Evolutionary conservation across 2,329 filamentous ascomycete genomes (phyloP).

Genomic region (Cladosporium oxysporum): DNA sequence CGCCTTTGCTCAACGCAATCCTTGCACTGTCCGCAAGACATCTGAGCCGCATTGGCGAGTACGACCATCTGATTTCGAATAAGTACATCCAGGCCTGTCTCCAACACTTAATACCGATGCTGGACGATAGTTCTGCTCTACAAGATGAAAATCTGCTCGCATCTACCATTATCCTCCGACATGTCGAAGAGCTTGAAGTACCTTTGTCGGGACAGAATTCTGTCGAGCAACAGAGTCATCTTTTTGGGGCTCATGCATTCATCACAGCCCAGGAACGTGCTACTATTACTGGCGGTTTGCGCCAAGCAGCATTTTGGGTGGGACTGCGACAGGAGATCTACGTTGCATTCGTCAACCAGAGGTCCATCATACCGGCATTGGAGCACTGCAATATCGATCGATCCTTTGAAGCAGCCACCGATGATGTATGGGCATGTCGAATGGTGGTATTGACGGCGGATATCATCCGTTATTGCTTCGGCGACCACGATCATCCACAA

Average conservation of each 20-base stretch:
- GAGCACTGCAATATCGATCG: constrained; percentile 55
- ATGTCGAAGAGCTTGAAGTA: constrained; percentile 58
- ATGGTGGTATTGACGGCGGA: constrained; percentile 65
- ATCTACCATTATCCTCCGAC: constrained; percentile 58
- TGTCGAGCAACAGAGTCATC: constrained; percentile 31
- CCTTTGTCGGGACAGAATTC: constrained; percentile 30
- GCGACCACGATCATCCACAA: constrained; percentile 39
- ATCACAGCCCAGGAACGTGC: constrained; percentile 37
- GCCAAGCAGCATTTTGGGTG: constrained; percentile 57
- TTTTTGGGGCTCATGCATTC: constrained; percentile 39
- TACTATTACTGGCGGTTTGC: constrained; percentile 41
- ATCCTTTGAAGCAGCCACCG: constrained; percentile 51
- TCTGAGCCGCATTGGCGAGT: constrained; percentile 51
- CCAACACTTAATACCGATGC: constrained; percentile 51
- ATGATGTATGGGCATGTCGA: constrained; percentile 62
- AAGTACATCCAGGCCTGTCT: constrained; percentile 58
- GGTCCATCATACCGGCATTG: constrained; percentile 54
- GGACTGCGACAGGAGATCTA: constrained; percentile 63
- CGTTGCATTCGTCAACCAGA: constrained; percentile 47
- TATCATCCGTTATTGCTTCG: constrained; percentile 64
- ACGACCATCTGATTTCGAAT: constrained; percentile 54
- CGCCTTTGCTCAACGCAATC: constrained; percentile 58
- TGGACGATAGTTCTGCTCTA: constrained; percentile 44
- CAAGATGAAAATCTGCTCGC: constrained; percentile 56
- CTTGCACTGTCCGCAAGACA: constrained; percentile 59